Conservation (phyloP, 306 rosid genomes). For the Rosa multiflora region DNA sequence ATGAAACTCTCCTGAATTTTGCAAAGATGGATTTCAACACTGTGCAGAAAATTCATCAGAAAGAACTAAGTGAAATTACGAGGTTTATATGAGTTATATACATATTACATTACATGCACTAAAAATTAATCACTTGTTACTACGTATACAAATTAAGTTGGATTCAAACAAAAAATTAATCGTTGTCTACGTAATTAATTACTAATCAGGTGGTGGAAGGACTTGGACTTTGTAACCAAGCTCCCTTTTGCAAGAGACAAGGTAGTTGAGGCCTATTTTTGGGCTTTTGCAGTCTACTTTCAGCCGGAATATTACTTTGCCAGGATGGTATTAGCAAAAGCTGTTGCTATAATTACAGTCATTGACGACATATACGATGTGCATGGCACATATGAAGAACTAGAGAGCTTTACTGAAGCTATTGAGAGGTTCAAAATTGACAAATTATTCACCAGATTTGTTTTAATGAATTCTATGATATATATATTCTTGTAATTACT, state of each 20-base stretch:
- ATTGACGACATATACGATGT: neutral
- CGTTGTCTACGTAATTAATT: too few relatives aligned
- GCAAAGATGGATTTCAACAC: neutral
- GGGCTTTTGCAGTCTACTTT: too few relatives aligned
- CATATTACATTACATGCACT: neutral
- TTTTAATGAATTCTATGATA: too few relatives aligned
- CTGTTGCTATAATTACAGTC: neutral
- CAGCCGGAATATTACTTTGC: too few relatives aligned
- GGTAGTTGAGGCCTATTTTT: too few relatives aligned
- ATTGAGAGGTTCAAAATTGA: neutral
- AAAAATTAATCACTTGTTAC: too few relatives aligned
- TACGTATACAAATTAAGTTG: too few relatives aligned
- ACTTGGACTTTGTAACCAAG: too few relatives aligned
- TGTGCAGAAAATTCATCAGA: neutral
- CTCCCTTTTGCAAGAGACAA: too few relatives aligned
- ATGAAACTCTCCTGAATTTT: neutral
- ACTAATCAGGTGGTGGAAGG: too few relatives aligned
- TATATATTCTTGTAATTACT: too few relatives aligned
- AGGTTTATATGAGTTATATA: neutral
- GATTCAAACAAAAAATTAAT: too few relatives aligned
- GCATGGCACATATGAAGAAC: neutral
- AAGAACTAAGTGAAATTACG: neutral
- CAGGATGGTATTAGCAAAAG: neutral
- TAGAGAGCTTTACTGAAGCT: neutral
- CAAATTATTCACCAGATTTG: neutral